Evolutionary conservation across 106 monocot genomes (phyloP), one percentile per base, ranked within the genome.

Genomic region (Allium sativum): DNA sequence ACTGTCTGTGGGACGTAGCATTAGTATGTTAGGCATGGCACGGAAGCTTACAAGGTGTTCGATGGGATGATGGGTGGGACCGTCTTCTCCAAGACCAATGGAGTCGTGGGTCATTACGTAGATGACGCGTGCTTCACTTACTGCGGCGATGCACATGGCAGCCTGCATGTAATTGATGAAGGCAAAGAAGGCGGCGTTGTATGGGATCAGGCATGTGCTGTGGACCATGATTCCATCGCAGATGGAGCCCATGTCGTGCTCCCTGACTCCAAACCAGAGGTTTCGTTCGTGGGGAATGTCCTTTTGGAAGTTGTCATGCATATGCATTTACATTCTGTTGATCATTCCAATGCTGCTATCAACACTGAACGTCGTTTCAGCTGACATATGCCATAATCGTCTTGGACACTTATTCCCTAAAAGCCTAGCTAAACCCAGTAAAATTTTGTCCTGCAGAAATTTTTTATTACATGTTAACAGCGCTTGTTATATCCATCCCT

Each of bases 51-150:
- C 40, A 20, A 88, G 68, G 46, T 88, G 88, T 69, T 88, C 88
- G 56, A 88, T 75, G 19, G 88, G 88, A 61, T 88, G 88, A 50
- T 88, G 88, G 10, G 88, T 88, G 17, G 88, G 88, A 1, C 88
- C 88, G 62, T 88, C 88, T 60, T 88, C 88, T 45, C 88, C 88
- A 4, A 88, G 80, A 21, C 88, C 88, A 43, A 88, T 88, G 19
- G 88, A 88, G 58, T 88, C 88, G 52, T 88, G 88, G 15, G 88
- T 88, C 88, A 88, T 88, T 56, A 88, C 83, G 59, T 78, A 84
- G 59, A 88, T 83, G 14, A 88, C 83, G 53, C 88, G 57, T 2
- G 77, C 74, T n/a, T 80, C 80, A 40, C 52, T 78, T 59, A 88
- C 52, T 9, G 88, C 88, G 0, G 88, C 74, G 62, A 88, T 77